Conservation (phyloP, 2,329 filamentous ascomycete species). For the Parascedosporium putredinis region DNA sequence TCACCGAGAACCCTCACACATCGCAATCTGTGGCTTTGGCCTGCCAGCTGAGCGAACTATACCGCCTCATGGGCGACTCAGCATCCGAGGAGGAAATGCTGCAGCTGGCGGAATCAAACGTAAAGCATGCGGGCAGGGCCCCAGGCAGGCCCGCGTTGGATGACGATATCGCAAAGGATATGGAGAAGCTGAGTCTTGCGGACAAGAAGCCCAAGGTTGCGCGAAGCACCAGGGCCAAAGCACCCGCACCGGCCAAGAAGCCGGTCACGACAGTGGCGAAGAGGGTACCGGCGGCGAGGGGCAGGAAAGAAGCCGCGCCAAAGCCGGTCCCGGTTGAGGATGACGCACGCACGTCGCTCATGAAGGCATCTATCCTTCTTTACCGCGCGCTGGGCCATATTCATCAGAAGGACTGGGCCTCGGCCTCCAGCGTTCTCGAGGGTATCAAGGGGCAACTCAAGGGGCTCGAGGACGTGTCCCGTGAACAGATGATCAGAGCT, state of each 20-base stretch:
- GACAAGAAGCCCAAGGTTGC: slow-evolving; percentile 10
- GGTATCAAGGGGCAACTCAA: slow-evolving; percentile 34
- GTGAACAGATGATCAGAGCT: slow-evolving; percentile 53
- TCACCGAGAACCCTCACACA: slow-evolving; percentile 17
- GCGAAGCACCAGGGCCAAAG: slow-evolving; percentile 11
- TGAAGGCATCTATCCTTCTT: slow-evolving; percentile 29
- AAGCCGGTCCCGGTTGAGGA: slow-evolving; percentile 10
- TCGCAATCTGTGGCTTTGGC: slow-evolving; percentile 25
- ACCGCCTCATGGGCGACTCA: slow-evolving; percentile 35
- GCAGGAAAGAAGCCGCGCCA: slow-evolving; percentile 14
- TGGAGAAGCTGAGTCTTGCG: slow-evolving; percentile 24
- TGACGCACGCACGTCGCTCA: slow-evolving; percentile 13
- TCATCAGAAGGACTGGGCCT: slow-evolving; percentile 42
- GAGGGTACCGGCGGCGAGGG: slow-evolving; percentile 11
- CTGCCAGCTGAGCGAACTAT: slow-evolving; percentile 46
- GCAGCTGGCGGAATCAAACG: slow-evolving; percentile 36
- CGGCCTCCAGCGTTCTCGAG: slow-evolving; percentile 45
- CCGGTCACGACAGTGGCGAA: slow-evolving; percentile 11
- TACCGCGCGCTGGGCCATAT: slow-evolving; percentile 35
- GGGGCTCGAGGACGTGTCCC: slow-evolving; percentile 25
- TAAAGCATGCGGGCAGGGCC: slow-evolving; percentile 16
- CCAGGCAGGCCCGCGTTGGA: background rate
- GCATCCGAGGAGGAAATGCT: slow-evolving; percentile 34
- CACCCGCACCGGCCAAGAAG: slow-evolving; percentile 15
- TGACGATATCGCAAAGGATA: slow-evolving; percentile 10